These are phyloP conservation scores for Cystobasidium tubakii DNA, from an alignment of 768 basidiomycete species.

Conservation along the genomic window DNA sequence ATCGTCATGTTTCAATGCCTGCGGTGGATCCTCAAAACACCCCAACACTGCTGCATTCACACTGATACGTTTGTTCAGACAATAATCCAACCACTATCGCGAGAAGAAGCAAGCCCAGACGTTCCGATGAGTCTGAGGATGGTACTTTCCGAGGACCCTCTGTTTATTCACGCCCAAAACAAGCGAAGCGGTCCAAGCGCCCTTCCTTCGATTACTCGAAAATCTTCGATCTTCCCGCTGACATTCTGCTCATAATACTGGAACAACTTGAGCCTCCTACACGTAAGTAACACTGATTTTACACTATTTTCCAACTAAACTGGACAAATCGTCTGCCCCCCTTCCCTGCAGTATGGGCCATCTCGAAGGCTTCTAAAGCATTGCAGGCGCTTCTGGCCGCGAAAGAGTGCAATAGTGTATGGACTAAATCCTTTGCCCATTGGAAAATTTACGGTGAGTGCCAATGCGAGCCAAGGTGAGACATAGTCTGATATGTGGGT, in stretches of 20 bases:
- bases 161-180: neutral
- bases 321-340: neutral
- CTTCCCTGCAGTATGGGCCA: neutral
- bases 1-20: no score
- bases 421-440: neutral
- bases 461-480: neutral
- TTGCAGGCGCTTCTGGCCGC: neutral
- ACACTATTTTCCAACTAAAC: no score
- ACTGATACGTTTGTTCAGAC: neutral
- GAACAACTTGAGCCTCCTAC: neutral
- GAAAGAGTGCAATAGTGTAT: neutral
- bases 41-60: no score
- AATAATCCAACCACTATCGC: neutral
- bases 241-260: neutral
- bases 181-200: constrained; percentile 2
- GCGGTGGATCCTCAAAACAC: no score
- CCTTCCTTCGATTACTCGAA: neutral
- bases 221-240: neutral
- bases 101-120: no score
- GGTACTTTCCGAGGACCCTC: neutral
- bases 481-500: neutral
- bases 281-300: neutral
- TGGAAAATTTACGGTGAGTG: neutral
- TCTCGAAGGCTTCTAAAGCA: neutral
- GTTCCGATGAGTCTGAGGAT: neutral